Evolutionary conservation across 1,139 yeast genomes (phyloP).

Genomic region (Yamadazyma conglobata): DNA sequence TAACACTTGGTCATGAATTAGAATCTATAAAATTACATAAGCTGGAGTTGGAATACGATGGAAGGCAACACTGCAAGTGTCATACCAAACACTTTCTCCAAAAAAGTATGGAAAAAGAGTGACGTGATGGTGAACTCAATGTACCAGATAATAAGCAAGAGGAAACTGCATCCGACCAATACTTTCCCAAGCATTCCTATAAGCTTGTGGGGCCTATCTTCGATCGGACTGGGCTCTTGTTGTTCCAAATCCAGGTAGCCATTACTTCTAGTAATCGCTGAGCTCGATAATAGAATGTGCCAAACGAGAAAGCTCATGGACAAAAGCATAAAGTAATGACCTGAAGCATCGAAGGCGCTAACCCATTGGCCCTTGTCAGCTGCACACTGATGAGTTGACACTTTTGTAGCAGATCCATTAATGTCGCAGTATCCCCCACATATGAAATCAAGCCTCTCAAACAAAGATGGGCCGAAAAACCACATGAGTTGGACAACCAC

Average conservation of each 20-base stretch:
- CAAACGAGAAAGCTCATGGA: conserved; percentile 46
- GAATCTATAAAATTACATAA: too few relatives aligned
- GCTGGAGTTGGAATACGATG: too few relatives aligned
- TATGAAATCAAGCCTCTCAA: conserved; percentile 36
- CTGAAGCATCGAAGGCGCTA: conserved; percentile 62
- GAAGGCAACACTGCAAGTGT: background rate
- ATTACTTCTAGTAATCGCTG: conserved; percentile 5
- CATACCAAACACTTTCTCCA: conserved; percentile 55
- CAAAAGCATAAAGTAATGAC: conserved; percentile 55
- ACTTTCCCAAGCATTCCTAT: too few relatives aligned
- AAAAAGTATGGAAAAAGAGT: conserved; percentile 57
- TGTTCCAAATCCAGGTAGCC: conserved; percentile 7
- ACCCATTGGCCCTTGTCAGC: conserved; percentile 35
- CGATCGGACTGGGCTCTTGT: conserved; percentile 3
- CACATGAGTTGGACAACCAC: conserved; percentile 24
- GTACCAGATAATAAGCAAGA: conserved; percentile 13
- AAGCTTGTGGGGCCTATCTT: too few relatives aligned
- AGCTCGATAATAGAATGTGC: conserved; percentile 14
- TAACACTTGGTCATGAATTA: too few relatives aligned
- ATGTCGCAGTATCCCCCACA: conserved; percentile 42
- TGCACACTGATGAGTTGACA: conserved; percentile 12
- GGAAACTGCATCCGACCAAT: too few relatives aligned
- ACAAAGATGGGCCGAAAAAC: conserved; percentile 47
- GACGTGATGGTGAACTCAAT: conserved; percentile 51
- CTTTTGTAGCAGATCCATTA: background rate